A percentile compares a stretch with the other conserved stretches of the same genome.
These are phyloP conservation scores for Stropharia rugosoannulata DNA, from an alignment of 768 basidiomycete genomes.

Conservation along the genomic window DNA sequence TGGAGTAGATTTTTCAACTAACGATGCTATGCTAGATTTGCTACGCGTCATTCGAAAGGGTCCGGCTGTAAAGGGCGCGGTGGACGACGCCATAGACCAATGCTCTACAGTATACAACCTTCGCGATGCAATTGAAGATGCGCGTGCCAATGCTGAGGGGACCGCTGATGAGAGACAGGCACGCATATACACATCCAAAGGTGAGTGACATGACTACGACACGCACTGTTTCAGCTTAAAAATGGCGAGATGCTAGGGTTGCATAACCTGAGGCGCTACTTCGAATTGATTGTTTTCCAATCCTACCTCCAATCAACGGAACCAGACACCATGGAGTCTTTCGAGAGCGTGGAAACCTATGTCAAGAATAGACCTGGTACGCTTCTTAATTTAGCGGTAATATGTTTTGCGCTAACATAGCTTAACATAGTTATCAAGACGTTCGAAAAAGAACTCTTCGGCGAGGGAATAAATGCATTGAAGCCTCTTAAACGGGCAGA, in stretches of 20 bases:
- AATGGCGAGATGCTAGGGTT: slow-evolving; percentile 45
- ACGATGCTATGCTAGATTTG: slow-evolving; percentile 47
- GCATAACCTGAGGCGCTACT: slow-evolving; percentile 82
- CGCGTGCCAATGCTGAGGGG: slow-evolving; percentile 75
- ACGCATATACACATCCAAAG: slow-evolving; percentile 66
- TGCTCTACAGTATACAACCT: slow-evolving; percentile 84
- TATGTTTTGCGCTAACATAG: not conserved
- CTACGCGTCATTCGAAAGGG: slow-evolving; percentile 88
- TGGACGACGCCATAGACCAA: slow-evolving; percentile 87
- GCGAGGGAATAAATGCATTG: slow-evolving; percentile 75
- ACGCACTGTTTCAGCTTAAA: not conserved
- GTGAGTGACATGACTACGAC: slow-evolving; percentile 32
- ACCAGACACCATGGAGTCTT: slow-evolving; percentile 75
- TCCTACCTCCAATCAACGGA: slow-evolving; percentile 81
- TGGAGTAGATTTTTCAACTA: not conserved
- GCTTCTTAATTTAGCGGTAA: slow-evolving; percentile 2
- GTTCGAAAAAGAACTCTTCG: slow-evolving; percentile 85
- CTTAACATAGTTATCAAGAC: slow-evolving; percentile 79
- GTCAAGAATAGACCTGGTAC: slow-evolving; percentile 83
- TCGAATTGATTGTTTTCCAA: slow-evolving; percentile 85
- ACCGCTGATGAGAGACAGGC: slow-evolving; percentile 71
- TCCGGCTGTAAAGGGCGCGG: slow-evolving; percentile 77
- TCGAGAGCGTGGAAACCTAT: slow-evolving; percentile 79
- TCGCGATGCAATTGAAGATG: slow-evolving; percentile 85
- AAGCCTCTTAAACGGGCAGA: slow-evolving; percentile 80